Conservation (phyloP, 805 yeast species). For the Sugiyamaella americana region DNA sequence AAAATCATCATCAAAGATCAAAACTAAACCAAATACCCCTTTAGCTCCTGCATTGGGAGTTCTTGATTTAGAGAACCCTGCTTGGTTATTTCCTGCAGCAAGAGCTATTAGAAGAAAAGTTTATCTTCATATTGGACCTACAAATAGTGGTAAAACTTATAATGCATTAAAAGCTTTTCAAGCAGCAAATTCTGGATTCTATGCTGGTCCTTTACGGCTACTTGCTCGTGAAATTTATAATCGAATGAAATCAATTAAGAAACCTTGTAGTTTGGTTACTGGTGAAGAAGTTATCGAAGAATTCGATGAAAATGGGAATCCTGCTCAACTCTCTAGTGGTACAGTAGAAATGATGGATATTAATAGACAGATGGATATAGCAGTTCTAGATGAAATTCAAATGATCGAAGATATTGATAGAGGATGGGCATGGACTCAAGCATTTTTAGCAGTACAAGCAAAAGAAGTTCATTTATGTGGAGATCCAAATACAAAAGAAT, state of each 20-base stretch:
- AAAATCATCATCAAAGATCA: no score
- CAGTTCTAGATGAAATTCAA: conserved; percentile 92
- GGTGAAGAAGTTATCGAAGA: conserved; percentile 90
- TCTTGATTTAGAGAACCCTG: conserved; percentile 50
- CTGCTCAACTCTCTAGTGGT: conserved; percentile 75
- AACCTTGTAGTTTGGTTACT: conserved; percentile 77
- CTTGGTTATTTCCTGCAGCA: conserved; percentile 81
- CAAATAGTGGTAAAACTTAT: conserved; percentile 93
- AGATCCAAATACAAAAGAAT: conserved; percentile 73
- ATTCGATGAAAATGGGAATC: conserved; percentile 56
- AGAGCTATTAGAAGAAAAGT: conserved; percentile 71
- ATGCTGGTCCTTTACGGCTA: conserved; percentile 89
- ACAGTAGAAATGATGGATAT: conserved; percentile 92
- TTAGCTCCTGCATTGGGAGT: conserved; percentile 33
- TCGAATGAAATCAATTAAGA: conserved; percentile 58
- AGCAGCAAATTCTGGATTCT: conserved; percentile 66
- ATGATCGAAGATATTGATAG: conserved; percentile 77
- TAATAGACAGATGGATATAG: conserved; percentile 65
- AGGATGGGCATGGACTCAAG: conserved; percentile 95
- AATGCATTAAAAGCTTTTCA: conserved; percentile 67
- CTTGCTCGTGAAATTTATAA: conserved; percentile 90
- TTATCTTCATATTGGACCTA: conserved; percentile 95
- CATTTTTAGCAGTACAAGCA: conserved; percentile 79
- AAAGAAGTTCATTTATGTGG: conserved; percentile 90
- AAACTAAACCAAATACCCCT: no score